phyloP scores from a whole-genome alignment of 305 asterid species.

The Fraxinus platypoda region DNA sequence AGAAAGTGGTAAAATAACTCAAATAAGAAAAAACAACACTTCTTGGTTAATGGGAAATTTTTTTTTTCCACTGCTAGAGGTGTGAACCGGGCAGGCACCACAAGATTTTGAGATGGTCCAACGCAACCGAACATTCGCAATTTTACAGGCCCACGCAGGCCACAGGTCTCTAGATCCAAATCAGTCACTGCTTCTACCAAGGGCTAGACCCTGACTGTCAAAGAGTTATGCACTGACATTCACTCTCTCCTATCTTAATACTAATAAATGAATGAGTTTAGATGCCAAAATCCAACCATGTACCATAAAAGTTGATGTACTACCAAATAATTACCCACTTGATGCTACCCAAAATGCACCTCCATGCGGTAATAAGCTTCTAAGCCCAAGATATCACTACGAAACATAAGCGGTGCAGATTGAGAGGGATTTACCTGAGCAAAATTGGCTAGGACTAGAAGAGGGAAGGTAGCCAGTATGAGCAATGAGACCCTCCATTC shows the following conservation, averaged over 20 bases:
- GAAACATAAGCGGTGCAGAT: neutral
- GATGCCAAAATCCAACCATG: constrained; percentile 49
- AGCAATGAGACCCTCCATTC: constrained; percentile 98
- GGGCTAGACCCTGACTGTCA: neutral
- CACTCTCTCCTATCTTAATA: constrained; percentile 45
- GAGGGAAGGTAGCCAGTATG: constrained; percentile 87
- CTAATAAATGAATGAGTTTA: constrained; percentile 23
- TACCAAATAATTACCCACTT: neutral
- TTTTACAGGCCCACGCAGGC: neutral
- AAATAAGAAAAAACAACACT: constrained; percentile 14
- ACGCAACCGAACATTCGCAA: neutral
- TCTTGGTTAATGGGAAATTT: constrained; percentile 35
- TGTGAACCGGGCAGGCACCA: neutral
- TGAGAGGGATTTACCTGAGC: constrained; percentile 69
- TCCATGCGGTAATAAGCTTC: neutral
- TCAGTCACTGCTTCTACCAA: neutral
- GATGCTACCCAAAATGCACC: neutral
- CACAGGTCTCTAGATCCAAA: neutral
- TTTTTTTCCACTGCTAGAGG: constrained; percentile 7
- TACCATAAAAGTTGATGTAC: neutral
- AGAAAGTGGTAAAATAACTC: neutral
- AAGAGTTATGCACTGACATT: constrained; percentile 7
- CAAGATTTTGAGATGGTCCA: neutral
- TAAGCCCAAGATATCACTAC: neutral
- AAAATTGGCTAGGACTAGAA: constrained; percentile 89